phyloP scores from a whole-genome alignment of 768 basidiomycete genomes.

The Tricholomella constricta region DNA sequence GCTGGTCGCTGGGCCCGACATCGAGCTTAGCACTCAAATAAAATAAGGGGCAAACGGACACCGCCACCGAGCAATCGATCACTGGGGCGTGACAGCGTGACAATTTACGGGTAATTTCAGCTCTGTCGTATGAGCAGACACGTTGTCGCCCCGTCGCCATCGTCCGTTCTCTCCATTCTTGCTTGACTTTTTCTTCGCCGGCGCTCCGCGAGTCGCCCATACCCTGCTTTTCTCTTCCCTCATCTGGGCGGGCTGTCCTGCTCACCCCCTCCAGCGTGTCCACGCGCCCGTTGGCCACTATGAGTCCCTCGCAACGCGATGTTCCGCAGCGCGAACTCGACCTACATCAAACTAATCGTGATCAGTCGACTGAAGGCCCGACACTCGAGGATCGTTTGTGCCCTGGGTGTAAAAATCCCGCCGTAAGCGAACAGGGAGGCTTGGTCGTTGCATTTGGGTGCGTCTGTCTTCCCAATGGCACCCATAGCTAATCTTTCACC shows the following conservation, averaged over 20 bases:
- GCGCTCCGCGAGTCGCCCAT: slow-evolving; percentile 31
- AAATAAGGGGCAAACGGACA: neutral
- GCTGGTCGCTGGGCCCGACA: too few species aligned
- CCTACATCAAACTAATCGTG: slow-evolving; percentile 23
- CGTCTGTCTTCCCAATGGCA: slow-evolving; percentile 32
- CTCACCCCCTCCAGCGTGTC: neutral
- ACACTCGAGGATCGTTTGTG: slow-evolving; percentile 62
- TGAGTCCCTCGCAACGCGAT: slow-evolving; percentile 26
- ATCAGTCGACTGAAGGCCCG: slow-evolving; percentile 22
- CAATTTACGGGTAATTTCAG: slow-evolving; percentile 8
- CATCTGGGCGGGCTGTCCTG: slow-evolving; percentile 12
- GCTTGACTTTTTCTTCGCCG: slow-evolving; percentile 15
- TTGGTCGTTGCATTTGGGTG: slow-evolving; percentile 96
- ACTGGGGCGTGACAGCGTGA: slow-evolving; percentile 13
- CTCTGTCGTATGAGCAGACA: slow-evolving; percentile 13
- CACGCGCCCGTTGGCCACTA: slow-evolving; percentile 25
- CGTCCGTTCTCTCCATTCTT: slow-evolving; percentile 18
- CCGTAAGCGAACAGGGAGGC: slow-evolving; percentile 79
- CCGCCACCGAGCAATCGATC: slow-evolving; percentile 6
- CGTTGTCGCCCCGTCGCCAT: slow-evolving; percentile 16
- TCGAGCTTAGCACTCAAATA: too few species aligned
- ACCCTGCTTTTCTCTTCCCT: slow-evolving; percentile 16
- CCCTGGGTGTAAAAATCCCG: slow-evolving; percentile 82
- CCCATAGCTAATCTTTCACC: neutral
- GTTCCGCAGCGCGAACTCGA: slow-evolving; percentile 30